Percentiles rank a stretch among this genome's conserved stretches.
phyloP scores from a whole-genome alignment of 2,329 filamentous ascomycete species.

The Macrophomina phaseolina region DNA sequence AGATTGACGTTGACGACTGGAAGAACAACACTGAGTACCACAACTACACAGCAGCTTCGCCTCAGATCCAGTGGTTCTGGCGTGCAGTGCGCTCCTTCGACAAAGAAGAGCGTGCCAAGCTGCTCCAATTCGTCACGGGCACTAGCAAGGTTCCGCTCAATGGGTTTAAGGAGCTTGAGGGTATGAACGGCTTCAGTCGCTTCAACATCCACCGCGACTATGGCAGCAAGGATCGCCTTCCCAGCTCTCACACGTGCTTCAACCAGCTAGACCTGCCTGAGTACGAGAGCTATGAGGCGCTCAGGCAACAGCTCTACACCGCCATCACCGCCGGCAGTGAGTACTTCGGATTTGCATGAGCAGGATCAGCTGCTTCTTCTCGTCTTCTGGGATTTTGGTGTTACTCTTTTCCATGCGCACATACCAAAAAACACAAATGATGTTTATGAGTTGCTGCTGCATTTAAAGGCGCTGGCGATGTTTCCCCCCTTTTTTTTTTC shows the following conservation, averaged over 20 bases:
- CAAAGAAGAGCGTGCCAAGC: constrained; percentile 96
- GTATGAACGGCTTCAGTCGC: constrained; percentile 96
- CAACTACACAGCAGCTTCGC: constrained; percentile 92
- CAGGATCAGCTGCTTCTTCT: background rate
- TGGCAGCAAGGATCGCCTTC: constrained; percentile 92
- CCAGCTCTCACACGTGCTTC: constrained; percentile 98
- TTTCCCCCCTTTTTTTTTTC: background rate
- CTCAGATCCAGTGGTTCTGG: constrained; percentile 99
- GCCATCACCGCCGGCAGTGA: constrained; percentile 98
- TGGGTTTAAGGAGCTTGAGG: constrained; percentile 98
- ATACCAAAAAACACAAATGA: constrained; percentile 3
- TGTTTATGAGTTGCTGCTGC: constrained; percentile 16
- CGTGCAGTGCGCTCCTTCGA: constrained; percentile 95
- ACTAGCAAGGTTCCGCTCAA: constrained; percentile 98
- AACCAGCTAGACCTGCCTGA: constrained; percentile 98
- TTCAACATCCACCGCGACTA: constrained; percentile 99
- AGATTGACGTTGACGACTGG: constrained; percentile 99
- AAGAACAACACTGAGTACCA: constrained; percentile 99
- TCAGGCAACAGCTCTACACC: constrained; percentile 87
- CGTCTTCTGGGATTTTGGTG: background rate
- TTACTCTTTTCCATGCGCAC: background rate
- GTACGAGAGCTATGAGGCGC: constrained; percentile 92
- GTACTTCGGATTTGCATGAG: constrained; percentile 94
- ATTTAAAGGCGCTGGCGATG: constrained; percentile 19
- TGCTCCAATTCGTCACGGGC: constrained; percentile 97